Evolutionary conservation across 495 filamentous ascomycete genomes (phyloP).

Genomic region (Viridothelium virens): DNA sequence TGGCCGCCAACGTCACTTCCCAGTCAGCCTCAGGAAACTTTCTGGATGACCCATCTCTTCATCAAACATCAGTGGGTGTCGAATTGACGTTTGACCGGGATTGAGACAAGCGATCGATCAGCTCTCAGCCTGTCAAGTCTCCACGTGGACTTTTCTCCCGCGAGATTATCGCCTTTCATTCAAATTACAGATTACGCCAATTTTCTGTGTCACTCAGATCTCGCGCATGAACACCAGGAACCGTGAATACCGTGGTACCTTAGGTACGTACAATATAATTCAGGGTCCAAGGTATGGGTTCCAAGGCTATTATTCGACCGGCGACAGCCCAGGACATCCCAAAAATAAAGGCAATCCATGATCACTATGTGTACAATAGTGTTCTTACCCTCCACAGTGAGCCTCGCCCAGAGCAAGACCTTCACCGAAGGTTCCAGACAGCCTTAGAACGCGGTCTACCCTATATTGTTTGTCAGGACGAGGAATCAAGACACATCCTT

Average conservation of each 20-base stretch:
- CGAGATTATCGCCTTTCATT: neutral
- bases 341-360: constrained; percentile 15
- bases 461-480: constrained; percentile 11
- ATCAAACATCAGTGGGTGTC: neutral
- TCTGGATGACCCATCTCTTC: neutral
- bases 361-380: constrained; percentile 17
- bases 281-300: constrained; percentile 9
- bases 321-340: constrained; percentile 13
- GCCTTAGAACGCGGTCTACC: constrained; percentile 5
- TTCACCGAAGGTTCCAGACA: neutral
- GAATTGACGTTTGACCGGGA: no score
- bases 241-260: neutral
- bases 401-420: constrained; percentile 6
- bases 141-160: neutral
- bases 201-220: neutral
- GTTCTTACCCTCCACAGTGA: constrained; percentile 13
- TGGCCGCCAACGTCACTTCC: constrained; percentile 2
- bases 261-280: neutral
- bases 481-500: constrained; percentile 10
- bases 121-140: neutral
- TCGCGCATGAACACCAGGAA: no score
- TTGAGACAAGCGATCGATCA: neutral
- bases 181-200: neutral
- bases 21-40: neutral
- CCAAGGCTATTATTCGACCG: constrained; percentile 6